Evolutionary conservation across 768 basidiomycete species (phyloP).

Genomic region (Galerina sulciceps): DNA sequence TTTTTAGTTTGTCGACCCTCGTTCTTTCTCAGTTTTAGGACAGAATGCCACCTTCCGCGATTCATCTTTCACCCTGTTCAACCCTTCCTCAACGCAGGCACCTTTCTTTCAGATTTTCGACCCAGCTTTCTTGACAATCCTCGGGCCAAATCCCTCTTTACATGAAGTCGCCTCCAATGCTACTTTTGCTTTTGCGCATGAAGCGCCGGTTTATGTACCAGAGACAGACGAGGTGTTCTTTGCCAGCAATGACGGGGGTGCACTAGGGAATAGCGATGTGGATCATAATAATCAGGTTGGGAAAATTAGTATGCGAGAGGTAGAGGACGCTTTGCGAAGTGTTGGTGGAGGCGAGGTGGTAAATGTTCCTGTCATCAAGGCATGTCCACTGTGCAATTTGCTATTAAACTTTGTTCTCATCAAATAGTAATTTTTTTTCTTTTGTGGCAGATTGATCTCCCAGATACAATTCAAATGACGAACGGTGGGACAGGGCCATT

Average conservation of each 20-base stretch:
- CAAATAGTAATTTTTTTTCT: constrained; percentile 2
- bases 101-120: constrained; percentile 64
- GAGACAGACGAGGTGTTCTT: constrained; percentile 79
- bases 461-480: constrained; percentile 67
- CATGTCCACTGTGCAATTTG: constrained; percentile 21
- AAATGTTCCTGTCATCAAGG: constrained; percentile 52
- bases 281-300: constrained; percentile 66
- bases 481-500: constrained; percentile 72
- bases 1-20: constrained; percentile 54
- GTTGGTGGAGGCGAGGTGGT: constrained; percentile 34
- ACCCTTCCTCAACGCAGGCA: constrained; percentile 32
- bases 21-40: constrained; percentile 55
- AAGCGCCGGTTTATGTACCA: constrained; percentile 72
- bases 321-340: constrained; percentile 47
- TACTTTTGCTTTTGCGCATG: constrained; percentile 76
- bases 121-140: constrained; percentile 54
- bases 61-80: constrained; percentile 43
- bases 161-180: constrained; percentile 62
- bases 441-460: constrained; percentile 53
- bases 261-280: constrained; percentile 64
- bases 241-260: constrained; percentile 68
- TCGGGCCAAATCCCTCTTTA: constrained; percentile 62
- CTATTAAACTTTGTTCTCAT: background rate
- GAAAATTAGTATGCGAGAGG: constrained; percentile 64
- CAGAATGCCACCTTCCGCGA: constrained; percentile 43